Evolutionary conservation across 2,329 filamentous ascomycete genomes (phyloP), one percentile per base, ranked within the genome.

Genomic region (Ascochyta lentis): DNA sequence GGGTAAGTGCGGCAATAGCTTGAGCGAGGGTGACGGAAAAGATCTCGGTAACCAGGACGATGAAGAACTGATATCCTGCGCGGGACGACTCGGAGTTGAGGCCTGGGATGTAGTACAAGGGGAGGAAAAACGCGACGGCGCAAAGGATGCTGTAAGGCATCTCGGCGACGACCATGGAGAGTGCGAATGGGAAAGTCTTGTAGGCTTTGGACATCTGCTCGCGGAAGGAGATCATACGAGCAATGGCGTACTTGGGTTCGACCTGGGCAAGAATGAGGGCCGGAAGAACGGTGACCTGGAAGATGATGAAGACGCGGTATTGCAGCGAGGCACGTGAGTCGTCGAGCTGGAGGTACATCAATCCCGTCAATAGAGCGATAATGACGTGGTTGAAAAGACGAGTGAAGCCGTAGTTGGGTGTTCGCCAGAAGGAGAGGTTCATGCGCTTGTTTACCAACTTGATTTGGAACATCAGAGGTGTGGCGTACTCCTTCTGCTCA

Each of bases 151-250:
- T 89, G 80, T 96, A 96, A 0, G 92, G 92, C 71, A 96, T 83
- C 76, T 96, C 92, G 26, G 90, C 91, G 6, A 92, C 70, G n/a
- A 94, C 83, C 80, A 95, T 89, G 31, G 88, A 87, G 0, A 89
- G 77, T 0, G 88, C 88, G 66, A 96, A 96, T 2, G 89, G 89
- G 58, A 91, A 86, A 42, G 89, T 85, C 58, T 85, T 88, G 81
- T 96, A 96, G 75, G 93, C 92, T 79, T 96, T 96, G 52, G 89
- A 88, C 15, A 90, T 89, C 16, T 89, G 85, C 77, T 96, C 92
- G 54, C 92, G 89, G 82, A 93, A 95, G 79, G 91, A 93, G 61
- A 96, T 88, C 69, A 90, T 83, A 39, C 92, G 86, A 59, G 89
- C 88, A 67, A 93, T 80, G 69, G 92, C 88, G 74, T 90, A 96